Percentiles rank a stretch among this genome's conserved stretches.
Conservation (phyloP, 2,329 filamentous ascomycete species). For the Aspergillus sp. region DNA sequence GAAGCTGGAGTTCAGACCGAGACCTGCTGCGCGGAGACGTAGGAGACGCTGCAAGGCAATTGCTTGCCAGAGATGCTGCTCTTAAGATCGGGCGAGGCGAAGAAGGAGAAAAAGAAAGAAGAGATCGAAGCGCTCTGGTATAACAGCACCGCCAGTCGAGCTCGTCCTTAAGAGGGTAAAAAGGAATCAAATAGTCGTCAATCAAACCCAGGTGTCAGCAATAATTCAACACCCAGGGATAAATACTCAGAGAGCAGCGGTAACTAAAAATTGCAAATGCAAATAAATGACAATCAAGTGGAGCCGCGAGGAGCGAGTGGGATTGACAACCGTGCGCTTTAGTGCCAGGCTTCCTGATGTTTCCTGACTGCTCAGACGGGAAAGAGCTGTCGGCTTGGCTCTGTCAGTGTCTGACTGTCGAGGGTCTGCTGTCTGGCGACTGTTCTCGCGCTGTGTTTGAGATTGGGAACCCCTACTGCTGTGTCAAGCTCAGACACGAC, state of each 20-base stretch:
- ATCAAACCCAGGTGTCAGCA: conserved; percentile 9
- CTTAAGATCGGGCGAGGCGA: conserved; percentile 3
- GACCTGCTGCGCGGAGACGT: conserved; percentile 21
- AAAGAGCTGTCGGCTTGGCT: conserved; percentile 1
- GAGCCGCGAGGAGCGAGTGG: background rate
- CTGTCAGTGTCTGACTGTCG: background rate
- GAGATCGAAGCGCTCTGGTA: conserved; percentile 12
- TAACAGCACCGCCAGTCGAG: conserved; percentile 6
- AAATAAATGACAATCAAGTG: background rate
- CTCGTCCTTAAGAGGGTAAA: conserved; percentile 1
- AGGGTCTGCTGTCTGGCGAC: too few species aligned
- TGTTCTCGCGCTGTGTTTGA: background rate
- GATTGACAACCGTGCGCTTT: background rate
- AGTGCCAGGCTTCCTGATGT: background rate
- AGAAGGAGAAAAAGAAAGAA: conserved; percentile 9
- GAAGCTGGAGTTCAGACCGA: conserved; percentile 16
- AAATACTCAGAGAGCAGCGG: background rate
- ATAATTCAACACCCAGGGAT: conserved; percentile 2
- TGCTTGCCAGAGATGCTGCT: conserved; percentile 14
- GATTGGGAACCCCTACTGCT: background rate
- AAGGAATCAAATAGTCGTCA: conserved; percentile 14
- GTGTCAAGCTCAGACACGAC: conserved; percentile 17
- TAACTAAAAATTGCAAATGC: conserved; percentile 1
- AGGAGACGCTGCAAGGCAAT: conserved; percentile 25
- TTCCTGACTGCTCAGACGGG: background rate